These are phyloP conservation scores for Candida mesenterica DNA, from an alignment of 1,139 yeast species.

Conservation along the genomic window DNA sequence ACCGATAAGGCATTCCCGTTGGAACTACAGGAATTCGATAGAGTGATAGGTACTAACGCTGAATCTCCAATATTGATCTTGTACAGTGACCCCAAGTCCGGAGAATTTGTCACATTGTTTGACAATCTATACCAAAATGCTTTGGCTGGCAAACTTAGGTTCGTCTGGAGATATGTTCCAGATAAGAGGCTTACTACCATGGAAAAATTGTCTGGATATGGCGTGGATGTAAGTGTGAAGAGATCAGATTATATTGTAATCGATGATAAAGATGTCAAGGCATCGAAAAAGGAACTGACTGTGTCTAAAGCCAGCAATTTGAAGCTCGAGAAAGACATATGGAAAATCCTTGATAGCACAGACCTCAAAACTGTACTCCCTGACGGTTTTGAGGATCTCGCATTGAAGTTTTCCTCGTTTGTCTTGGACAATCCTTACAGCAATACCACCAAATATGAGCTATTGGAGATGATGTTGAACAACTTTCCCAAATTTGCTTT, in stretches of 20 bases:
- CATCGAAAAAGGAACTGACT: slow-evolving; percentile 1
- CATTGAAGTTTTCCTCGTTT: slow-evolving; percentile 45
- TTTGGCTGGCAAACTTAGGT: slow-evolving; percentile 60
- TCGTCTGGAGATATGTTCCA: slow-evolving; percentile 72
- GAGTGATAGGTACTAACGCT: slow-evolving; percentile 50
- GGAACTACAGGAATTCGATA: slow-evolving; percentile 48
- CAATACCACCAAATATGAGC: slow-evolving; percentile 25
- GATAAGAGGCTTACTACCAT: slow-evolving; percentile 13
- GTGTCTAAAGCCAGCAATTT: slow-evolving; percentile 1
- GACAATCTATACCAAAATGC: slow-evolving; percentile 61
- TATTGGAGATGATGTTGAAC: slow-evolving; percentile 37
- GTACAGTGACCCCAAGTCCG: slow-evolving; percentile 54
- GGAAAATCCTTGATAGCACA: slow-evolving; percentile 10
- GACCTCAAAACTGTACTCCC: slow-evolving; percentile 11
- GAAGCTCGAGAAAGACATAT: slow-evolving; percentile 12
- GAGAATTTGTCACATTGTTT: slow-evolving; percentile 56
- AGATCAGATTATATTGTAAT: slow-evolving; percentile 62
- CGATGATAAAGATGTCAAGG: slow-evolving; percentile 50
- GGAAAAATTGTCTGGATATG: slow-evolving; percentile 61
- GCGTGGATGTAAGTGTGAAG: slow-evolving; percentile 60
- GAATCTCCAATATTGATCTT: slow-evolving; percentile 41
- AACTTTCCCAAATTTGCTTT: slow-evolving; percentile 53
- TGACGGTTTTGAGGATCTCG: slow-evolving; percentile 38
- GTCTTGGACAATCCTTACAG: slow-evolving; percentile 30
- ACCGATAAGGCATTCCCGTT: slow-evolving; percentile 22